Conservation (phyloP, 2,329 filamentous ascomycete genomes). For the Moelleriella libera region DNA sequence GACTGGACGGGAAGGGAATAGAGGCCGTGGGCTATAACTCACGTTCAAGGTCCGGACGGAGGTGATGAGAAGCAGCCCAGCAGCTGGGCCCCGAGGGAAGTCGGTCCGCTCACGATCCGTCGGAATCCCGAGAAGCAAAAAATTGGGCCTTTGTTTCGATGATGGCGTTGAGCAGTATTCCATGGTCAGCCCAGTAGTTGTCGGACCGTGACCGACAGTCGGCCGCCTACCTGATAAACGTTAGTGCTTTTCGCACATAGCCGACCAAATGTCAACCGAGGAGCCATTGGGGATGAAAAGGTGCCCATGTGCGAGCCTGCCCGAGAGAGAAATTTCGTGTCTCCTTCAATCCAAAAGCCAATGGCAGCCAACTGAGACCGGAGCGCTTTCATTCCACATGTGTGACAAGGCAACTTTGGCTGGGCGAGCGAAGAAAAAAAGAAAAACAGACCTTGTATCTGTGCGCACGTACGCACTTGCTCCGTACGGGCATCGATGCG, state of each 20-base stretch:
- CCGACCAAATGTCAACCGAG: too few species aligned
- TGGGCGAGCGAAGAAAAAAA: neutral
- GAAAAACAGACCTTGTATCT: neutral
- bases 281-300: neutral
- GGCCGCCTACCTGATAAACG: neutral
- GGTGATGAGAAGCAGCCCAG: neutral
- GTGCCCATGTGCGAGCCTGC: neutral
- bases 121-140: neutral
- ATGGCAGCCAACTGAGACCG: too few species aligned
- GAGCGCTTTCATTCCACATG: neutral
- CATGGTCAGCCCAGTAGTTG: neutral
- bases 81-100: neutral
- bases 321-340: too few species aligned
- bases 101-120: conserved; percentile 1
- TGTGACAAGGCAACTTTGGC: neutral
- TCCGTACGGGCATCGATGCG: neutral
- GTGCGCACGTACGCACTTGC: too few species aligned
- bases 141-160: neutral
- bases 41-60: neutral
- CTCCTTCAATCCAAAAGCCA: too few species aligned
- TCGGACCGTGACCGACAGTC: neutral
- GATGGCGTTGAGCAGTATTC: neutral
- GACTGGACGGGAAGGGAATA: neutral
- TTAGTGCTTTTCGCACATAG: neutral
- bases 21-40: neutral